Evolutionary conservation across 2,329 filamentous ascomycete genomes (phyloP).

Genomic region (Mycosphaerella arachidis): DNA sequence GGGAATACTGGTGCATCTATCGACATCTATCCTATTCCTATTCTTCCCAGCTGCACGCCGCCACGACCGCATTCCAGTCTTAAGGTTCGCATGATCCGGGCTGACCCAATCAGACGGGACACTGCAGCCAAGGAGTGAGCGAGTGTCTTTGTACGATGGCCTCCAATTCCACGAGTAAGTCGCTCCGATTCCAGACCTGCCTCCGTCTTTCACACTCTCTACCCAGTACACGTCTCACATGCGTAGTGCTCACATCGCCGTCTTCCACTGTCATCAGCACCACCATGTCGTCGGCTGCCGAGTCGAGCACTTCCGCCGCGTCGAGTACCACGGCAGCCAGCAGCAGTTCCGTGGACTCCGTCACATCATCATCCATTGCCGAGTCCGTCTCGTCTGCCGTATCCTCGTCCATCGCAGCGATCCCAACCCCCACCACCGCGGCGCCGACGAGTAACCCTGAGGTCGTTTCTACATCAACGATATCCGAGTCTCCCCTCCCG

Average conservation of each 20-base stretch:
- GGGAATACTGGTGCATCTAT: too few relatives aligned
- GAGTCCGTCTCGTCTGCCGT: constrained; percentile 14
- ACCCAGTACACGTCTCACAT: background rate
- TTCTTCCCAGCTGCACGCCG: background rate
- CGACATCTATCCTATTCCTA: background rate
- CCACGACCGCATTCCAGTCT: background rate
- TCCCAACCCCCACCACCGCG: constrained; percentile 8
- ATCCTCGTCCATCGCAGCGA: constrained; percentile 11
- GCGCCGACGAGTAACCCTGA: constrained; percentile 2
- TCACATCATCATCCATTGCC: background rate
- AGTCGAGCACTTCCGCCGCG: background rate
- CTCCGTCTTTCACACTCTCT: background rate
- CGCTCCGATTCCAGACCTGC: background rate
- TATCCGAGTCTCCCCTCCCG: constrained; percentile 15
- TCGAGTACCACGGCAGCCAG: background rate
- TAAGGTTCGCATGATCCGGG: background rate
- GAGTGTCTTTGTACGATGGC: background rate
- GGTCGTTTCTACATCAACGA: constrained; percentile 9
- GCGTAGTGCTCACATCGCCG: background rate
- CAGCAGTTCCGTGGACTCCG: background rate
- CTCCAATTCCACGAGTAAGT: constrained; percentile 1
- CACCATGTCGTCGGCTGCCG: background rate
- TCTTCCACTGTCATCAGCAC: background rate
- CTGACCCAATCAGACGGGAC: background rate
- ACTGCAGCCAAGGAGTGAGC: background rate